Conservation (phyloP, 2,329 filamentous ascomycete genomes). For the Stachybotrys echinatus region DNA sequence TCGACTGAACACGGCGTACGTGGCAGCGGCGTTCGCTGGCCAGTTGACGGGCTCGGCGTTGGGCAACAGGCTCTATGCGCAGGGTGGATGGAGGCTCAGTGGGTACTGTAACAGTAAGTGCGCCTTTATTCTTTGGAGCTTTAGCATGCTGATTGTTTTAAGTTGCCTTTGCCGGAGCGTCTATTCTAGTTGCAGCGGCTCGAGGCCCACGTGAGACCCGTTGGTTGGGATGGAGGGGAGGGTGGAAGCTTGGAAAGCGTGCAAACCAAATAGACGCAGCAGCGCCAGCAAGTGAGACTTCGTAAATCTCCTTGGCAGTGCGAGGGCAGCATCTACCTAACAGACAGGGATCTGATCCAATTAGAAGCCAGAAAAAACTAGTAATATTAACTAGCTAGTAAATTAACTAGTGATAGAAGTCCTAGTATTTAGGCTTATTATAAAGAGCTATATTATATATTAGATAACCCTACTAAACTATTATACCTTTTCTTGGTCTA, state of each 20-base stretch:
- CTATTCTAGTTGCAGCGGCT: constrained; percentile 19
- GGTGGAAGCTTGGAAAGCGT: constrained; percentile 9
- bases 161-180: constrained; percentile 16
- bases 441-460: no score
- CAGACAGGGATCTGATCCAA: no score
- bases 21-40: constrained; percentile 70
- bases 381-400: no score
- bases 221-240: constrained; percentile 26
- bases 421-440: no score
- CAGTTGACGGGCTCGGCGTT: constrained; percentile 66
- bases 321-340: no score
- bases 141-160: neutral
- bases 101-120: constrained; percentile 27
- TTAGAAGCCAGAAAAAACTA: no score
- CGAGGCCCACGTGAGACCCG: constrained; percentile 22
- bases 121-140: neutral
- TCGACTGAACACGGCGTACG: constrained; percentile 75
- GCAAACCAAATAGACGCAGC: neutral
- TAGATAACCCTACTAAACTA: no score
- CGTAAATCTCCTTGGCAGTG: no score
- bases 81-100: constrained; percentile 46
- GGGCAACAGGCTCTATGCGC: constrained; percentile 46
- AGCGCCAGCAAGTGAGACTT: no score
- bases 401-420: no score
- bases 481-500: no score